These are phyloP conservation scores for Aspergillus sojae DNA, from an alignment of 2,329 filamentous ascomycete genomes.

Conservation along the genomic window DNA sequence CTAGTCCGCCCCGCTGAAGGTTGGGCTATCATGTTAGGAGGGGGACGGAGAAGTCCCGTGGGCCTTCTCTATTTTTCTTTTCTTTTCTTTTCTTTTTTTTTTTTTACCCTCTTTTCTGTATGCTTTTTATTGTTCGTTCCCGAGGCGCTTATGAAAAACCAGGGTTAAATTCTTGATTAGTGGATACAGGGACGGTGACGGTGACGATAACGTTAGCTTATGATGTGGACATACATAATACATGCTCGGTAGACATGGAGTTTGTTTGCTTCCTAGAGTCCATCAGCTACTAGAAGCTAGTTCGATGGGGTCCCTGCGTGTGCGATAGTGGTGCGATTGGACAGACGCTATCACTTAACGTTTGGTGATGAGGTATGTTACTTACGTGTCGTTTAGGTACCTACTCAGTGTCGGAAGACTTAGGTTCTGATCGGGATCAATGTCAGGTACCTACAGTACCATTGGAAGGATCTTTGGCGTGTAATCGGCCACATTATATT, in stretches of 20 bases:
- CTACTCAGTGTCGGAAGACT: neutral
- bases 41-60: conserved; percentile 2
- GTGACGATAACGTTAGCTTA: neutral
- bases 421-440: neutral
- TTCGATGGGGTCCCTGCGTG: neutral
- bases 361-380: neutral
- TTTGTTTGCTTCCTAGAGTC: neutral
- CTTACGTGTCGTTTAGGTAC: conserved; percentile 3
- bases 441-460: neutral
- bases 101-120: neutral
- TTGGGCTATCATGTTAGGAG: neutral
- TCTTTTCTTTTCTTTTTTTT: neutral
- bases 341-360: neutral
- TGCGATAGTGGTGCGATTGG: neutral
- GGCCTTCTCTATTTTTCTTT: neutral
- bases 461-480: neutral
- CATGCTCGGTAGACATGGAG: neutral
- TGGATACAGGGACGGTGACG: neutral
- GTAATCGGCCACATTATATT: neutral
- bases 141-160: neutral
- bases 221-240: neutral
- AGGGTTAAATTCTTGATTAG: neutral
- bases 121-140: neutral
- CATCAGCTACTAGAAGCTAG: neutral
- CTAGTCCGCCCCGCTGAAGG: conserved; percentile 6